phyloP scores from a whole-genome alignment of 2,329 filamentous ascomycete species.

The Eurotiales sp. region DNA sequence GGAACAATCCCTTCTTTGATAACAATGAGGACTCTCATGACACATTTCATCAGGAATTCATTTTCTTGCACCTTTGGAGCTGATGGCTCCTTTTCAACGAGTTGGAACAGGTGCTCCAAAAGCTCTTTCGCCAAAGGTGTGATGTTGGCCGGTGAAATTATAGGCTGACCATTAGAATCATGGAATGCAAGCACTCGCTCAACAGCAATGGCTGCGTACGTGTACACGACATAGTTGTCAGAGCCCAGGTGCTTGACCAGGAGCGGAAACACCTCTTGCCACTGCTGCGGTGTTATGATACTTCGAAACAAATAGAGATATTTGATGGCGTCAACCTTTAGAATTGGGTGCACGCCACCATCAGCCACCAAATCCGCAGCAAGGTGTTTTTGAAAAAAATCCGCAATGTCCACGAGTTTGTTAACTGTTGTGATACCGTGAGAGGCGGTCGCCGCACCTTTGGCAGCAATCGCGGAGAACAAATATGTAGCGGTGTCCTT shows the following conservation, averaged over 20 bases:
- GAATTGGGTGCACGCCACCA: slow-evolving; percentile 69
- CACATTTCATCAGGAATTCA: slow-evolving; percentile 96
- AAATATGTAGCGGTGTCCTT: slow-evolving; percentile 99
- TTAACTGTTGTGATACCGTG: slow-evolving; percentile 92
- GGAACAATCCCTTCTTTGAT: slow-evolving; percentile 76
- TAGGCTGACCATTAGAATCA: slow-evolving; percentile 67
- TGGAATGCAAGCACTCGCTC: slow-evolving; percentile 85
- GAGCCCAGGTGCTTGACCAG: slow-evolving; percentile 88
- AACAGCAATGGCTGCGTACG: slow-evolving; percentile 94
- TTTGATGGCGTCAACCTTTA: slow-evolving; percentile 97
- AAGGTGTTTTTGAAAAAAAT: slow-evolving; percentile 92
- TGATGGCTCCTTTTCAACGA: slow-evolving; percentile 79
- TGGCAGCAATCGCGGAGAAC: slow-evolving; percentile 89
- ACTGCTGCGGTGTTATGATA: slow-evolving; percentile 86
- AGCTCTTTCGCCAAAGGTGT: slow-evolving; percentile 80
- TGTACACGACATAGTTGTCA: slow-evolving; percentile 93
- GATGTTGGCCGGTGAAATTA: slow-evolving; percentile 77
- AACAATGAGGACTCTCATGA: slow-evolving; percentile 95
- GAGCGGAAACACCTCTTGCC: slow-evolving; percentile 83
- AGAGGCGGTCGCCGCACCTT: slow-evolving; percentile 78
- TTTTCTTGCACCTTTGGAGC: slow-evolving; percentile 97
- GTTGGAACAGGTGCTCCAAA: slow-evolving; percentile 80
- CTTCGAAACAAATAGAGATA: slow-evolving; percentile 96
- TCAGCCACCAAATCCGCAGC: slow-evolving; percentile 79
- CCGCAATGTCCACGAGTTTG: slow-evolving; percentile 78